A percentile compares a stretch with the other conserved stretches of the same genome.
Evolutionary conservation across 2,329 filamentous ascomycete species (phyloP).

Genomic region (Cryphonectria parasitica): DNA sequence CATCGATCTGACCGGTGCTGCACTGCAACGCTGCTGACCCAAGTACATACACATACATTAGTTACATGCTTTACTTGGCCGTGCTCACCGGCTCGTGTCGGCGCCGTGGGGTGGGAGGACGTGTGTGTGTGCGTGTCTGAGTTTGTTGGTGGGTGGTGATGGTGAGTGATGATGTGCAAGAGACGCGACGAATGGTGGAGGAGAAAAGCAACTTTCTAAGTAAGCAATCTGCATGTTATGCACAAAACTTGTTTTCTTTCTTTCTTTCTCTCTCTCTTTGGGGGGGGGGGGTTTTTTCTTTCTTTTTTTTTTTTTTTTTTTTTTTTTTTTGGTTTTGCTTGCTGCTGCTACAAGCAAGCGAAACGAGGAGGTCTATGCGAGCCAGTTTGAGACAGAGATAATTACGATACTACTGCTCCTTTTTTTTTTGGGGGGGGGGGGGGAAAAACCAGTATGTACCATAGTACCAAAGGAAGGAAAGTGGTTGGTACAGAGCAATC

Average conservation of each 20-base stretch:
- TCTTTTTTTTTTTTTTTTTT: not conserved
- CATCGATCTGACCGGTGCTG: not conserved
- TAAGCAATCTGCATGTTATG: not conserved
- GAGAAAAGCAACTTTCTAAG: not conserved
- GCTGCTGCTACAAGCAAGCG: not conserved
- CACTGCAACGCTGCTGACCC: not conserved
- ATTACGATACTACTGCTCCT: not conserved
- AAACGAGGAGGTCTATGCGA: constrained; percentile 19
- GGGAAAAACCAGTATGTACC: not conserved
- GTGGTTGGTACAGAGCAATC: not conserved
- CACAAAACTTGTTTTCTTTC: not conserved
- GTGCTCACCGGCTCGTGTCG: not conserved
- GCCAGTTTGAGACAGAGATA: constrained; percentile 22
- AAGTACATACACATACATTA: not conserved
- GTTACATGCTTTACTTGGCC: not conserved
- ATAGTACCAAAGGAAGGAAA: not conserved
- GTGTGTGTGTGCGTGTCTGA: not conserved
- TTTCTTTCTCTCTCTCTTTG: too few species aligned
- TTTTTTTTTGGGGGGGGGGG: too few species aligned
- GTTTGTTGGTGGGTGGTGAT: not conserved
- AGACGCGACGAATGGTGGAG: not conserved
- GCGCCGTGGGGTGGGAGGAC: not conserved
- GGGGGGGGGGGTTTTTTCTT: too few species aligned
- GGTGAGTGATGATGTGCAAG: not conserved
- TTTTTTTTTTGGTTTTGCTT: constrained; percentile 12